A percentile compares a stretch with the other conserved stretches of the same genome.
phyloP scores from a whole-genome alignment of 2,329 filamentous ascomycete species.

The Fusarium kyushuense region DNA sequence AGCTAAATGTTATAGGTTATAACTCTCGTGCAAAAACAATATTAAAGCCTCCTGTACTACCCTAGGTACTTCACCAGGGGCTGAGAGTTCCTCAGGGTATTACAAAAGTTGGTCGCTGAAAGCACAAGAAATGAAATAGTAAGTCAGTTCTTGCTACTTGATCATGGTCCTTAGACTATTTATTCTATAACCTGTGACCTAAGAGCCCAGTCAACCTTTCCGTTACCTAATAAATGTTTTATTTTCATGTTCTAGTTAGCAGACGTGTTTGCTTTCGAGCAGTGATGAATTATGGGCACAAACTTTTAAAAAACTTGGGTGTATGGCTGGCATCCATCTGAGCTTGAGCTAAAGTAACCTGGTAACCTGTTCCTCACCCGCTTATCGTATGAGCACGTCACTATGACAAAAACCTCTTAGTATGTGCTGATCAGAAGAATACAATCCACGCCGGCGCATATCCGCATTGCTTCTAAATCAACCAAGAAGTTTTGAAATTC shows the following conservation, averaged over 20 bases:
- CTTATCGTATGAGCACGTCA: background rate
- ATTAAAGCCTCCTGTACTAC: background rate
- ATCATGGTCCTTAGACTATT: no score
- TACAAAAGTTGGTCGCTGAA: no score
- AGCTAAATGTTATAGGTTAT: background rate
- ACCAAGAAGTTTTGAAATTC: background rate
- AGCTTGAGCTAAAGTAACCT: background rate
- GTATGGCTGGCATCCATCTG: conserved; percentile 3
- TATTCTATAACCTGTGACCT: no score
- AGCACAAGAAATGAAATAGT: no score
- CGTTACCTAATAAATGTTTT: background rate
- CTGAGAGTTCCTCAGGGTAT: background rate
- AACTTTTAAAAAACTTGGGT: background rate
- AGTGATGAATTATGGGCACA: background rate
- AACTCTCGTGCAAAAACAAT: background rate
- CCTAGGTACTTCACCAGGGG: background rate
- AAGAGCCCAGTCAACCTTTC: no score
- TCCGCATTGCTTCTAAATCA: background rate
- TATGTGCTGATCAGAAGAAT: background rate
- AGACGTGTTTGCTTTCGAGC: background rate
- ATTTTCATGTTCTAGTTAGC: background rate
- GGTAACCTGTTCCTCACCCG: background rate
- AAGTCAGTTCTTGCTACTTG: no score
- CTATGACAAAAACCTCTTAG: background rate
- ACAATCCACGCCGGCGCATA: no score